Conservation (phyloP, 2,329 filamentous ascomycete species). For the Aspergillus sp. region DNA sequence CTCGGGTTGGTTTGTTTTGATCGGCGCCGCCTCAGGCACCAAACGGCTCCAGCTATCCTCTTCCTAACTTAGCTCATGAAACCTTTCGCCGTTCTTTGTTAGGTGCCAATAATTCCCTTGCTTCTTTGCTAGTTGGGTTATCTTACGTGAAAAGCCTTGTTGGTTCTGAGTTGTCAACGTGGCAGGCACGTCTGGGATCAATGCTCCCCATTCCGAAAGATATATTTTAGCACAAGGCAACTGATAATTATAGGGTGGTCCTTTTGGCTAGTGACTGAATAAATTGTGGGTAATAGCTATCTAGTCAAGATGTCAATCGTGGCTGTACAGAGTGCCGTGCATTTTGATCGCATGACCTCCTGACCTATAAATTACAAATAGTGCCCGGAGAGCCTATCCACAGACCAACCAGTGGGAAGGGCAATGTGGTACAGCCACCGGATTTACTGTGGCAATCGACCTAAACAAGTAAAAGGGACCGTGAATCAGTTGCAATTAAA, state of each 20-base stretch:
- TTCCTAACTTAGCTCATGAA: neutral
- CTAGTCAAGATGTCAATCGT: neutral
- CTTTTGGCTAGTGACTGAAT: neutral
- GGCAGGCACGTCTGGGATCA: neutral
- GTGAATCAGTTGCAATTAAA: neutral
- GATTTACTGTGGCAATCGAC: neutral
- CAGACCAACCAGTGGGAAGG: neutral
- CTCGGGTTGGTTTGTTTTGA: conserved; percentile 14
- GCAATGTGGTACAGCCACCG: neutral
- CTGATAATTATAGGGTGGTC: neutral
- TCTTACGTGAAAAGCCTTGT: neutral
- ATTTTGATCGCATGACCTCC: neutral
- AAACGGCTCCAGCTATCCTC: neutral
- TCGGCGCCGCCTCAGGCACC: conserved; percentile 9
- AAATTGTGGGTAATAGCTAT: neutral
- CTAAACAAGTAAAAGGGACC: neutral
- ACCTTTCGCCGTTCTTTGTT: neutral
- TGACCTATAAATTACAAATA: neutral
- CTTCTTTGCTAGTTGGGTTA: neutral
- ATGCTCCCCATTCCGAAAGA: neutral
- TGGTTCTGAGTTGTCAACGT: neutral
- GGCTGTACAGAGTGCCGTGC: too few relatives aligned
- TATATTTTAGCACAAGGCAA: neutral
- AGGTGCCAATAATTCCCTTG: neutral
- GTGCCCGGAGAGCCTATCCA: neutral